Conservation (phyloP, 345 rosid genomes). For the Syzygium grande region DNA sequence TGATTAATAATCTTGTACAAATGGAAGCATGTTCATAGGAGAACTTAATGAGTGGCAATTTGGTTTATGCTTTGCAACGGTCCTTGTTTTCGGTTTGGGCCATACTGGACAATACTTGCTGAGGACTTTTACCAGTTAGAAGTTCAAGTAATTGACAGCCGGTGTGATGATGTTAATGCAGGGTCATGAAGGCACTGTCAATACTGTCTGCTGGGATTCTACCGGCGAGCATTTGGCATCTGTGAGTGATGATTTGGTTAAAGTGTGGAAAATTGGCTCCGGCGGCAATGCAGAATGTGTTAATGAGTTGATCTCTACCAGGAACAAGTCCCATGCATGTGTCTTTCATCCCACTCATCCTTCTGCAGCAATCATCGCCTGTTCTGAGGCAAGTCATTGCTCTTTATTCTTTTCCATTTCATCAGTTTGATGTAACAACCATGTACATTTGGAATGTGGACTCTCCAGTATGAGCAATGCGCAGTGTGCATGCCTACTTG, state of each 20-base stretch:
- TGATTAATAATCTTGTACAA: background rate
- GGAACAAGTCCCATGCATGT: constrained; percentile 31
- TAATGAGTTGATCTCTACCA: background rate
- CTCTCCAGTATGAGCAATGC: background rate
- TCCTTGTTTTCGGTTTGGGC: background rate
- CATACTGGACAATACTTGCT: background rate
- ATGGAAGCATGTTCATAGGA: background rate
- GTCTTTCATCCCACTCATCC: constrained; percentile 23
- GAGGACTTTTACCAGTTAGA: background rate
- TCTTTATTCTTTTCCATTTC: background rate
- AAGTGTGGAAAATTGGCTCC: constrained; percentile 51
- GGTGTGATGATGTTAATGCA: background rate
- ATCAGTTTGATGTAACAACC: background rate
- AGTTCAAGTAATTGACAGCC: background rate
- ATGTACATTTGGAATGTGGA: background rate
- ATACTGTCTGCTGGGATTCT: constrained; percentile 54
- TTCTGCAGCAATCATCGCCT: constrained; percentile 44
- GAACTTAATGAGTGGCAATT: background rate
- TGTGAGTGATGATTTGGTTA: constrained; percentile 55
- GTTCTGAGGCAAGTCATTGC: constrained; percentile 40
- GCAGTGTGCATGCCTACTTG: background rate
- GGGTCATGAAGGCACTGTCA: constrained; percentile 49
- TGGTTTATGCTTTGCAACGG: background rate
- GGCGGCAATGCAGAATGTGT: constrained; percentile 1
- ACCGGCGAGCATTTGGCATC: constrained; percentile 53